Evolutionary conservation across 331 rosid species (phyloP), one percentile per base, ranked within the genome.

Genomic region (Malus hybrid): DNA sequence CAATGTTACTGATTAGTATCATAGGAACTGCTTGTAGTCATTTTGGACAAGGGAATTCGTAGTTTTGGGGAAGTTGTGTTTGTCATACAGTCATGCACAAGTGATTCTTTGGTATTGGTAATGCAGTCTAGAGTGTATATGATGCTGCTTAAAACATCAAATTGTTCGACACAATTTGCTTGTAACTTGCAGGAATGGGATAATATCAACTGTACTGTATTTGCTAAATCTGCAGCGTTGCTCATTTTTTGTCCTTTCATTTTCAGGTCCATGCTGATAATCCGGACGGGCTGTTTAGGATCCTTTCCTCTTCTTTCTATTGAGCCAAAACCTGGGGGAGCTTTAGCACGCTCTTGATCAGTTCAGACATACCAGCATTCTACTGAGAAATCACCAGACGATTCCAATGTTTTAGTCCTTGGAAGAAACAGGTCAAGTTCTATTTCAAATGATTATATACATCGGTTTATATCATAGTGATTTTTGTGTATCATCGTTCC

Each of bases 241-340:
- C 80, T 44, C 60, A 79, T 20, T 63, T 16, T 55, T 53, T 48
- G 5, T 65, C 33, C 64, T 16, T 33, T 44, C 32, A 24, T 20
- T 62, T 81, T 19, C 93, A 93, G 97, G 97, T 93, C 50, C 98
- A 91, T 55, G 81, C 97, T 5, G 97, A 93, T 86, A 93, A 93
- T 69, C 98, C 96, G 7, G 98, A 91, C 62, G 98, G 96, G 44
- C 96, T 93, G 50, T 93, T 93, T 79, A 85, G 88, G 89, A 91
- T 93, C 68, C 79, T 93, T 67, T 79, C 92, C n/a, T 90, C 96
- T 77, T 89, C 98, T 73, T 93, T 94, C 77, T 76, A 68, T 75
- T 74, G 88, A 73, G 48, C 75, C 77, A 86, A 79, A 88, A 78
- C 81, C 70, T 79, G 81, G 82, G 80, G 61, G 22, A 50, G 34